Conservation (phyloP, 2,329 filamentous ascomycete genomes). For the Claviceps fusiformis region DNA sequence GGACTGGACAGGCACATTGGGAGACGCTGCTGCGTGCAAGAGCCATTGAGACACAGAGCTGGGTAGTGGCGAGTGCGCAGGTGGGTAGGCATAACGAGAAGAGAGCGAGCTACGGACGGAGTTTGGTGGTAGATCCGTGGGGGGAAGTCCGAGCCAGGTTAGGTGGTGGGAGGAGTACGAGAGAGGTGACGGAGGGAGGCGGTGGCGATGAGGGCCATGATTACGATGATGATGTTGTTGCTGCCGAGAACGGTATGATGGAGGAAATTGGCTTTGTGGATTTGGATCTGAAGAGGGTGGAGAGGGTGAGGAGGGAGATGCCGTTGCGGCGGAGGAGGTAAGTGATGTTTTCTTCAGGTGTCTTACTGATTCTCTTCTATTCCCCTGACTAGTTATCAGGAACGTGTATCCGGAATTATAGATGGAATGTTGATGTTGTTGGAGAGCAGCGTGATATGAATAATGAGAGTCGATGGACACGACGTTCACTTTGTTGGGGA, state of each 20-base stretch:
- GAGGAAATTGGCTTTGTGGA: slow-evolving; percentile 41
- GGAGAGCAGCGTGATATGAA: background rate
- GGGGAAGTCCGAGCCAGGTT: slow-evolving; percentile 58
- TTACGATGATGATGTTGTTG: slow-evolving; percentile 14
- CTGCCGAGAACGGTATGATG: slow-evolving; percentile 14
- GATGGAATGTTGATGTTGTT: background rate
- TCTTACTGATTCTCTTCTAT: background rate
- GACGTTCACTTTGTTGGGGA: background rate
- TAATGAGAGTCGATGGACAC: background rate
- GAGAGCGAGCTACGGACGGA: slow-evolving; percentile 72
- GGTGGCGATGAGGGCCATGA: slow-evolving; percentile 16
- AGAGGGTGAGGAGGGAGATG: slow-evolving; percentile 36
- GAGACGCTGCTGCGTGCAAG: slow-evolving; percentile 61
- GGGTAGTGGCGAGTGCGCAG: slow-evolving; percentile 78
- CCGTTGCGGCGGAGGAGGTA: slow-evolving; percentile 37
- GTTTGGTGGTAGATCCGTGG: slow-evolving; percentile 79
- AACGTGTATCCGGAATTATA: background rate
- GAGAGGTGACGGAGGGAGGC: slow-evolving; percentile 14
- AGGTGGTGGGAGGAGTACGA: slow-evolving; percentile 43
- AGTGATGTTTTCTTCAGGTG: slow-evolving; percentile 16
- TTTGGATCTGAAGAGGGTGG: slow-evolving; percentile 34
- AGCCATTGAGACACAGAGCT: slow-evolving; percentile 81
- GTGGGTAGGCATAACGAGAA: slow-evolving; percentile 57
- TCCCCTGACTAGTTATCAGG: background rate
- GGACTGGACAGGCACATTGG: slow-evolving; percentile 81